phyloP scores from a whole-genome alignment of 2,329 filamentous ascomycete species.

The Westerdykella sp. region DNA sequence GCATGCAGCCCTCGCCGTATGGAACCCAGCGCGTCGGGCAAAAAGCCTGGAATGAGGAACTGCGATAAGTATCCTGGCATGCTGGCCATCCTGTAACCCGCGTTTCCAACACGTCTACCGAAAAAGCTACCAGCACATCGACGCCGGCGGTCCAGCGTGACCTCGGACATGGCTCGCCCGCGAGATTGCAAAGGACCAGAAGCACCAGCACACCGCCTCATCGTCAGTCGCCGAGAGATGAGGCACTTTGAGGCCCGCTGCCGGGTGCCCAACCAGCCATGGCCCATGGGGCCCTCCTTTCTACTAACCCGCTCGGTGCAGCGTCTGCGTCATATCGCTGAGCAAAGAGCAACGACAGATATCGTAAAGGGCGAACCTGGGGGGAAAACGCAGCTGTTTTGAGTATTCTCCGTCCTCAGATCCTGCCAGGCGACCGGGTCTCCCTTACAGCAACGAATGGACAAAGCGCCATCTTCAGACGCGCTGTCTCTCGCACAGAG shows the following conservation, averaged over 20 bases:
- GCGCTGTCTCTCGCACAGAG: background rate
- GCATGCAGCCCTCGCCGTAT: background rate
- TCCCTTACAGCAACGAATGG: too few relatives aligned
- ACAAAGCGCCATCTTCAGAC: background rate
- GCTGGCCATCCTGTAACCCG: background rate
- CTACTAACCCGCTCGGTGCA: background rate
- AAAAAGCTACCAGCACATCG: background rate
- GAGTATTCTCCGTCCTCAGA: slow-evolving; percentile 10
- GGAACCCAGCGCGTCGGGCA: too few relatives aligned
- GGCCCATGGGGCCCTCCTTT: background rate
- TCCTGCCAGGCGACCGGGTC: slow-evolving; percentile 3
- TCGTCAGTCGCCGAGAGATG: background rate
- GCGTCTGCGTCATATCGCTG: background rate
- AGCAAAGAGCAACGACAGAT: background rate
- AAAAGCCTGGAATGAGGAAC: too few relatives aligned
- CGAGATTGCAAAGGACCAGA: background rate
- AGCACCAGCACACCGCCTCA: background rate
- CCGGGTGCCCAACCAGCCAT: background rate
- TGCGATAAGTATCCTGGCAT: too few relatives aligned
- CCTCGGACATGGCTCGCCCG: background rate
- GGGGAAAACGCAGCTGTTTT: too few relatives aligned
- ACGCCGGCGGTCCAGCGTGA: background rate
- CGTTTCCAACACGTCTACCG: background rate
- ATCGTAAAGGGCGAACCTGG: too few relatives aligned
- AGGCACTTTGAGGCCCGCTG: background rate